phyloP scores from a whole-genome alignment of 2,329 filamentous ascomycete species.

The Cladosporium austrohemisphaericum region DNA sequence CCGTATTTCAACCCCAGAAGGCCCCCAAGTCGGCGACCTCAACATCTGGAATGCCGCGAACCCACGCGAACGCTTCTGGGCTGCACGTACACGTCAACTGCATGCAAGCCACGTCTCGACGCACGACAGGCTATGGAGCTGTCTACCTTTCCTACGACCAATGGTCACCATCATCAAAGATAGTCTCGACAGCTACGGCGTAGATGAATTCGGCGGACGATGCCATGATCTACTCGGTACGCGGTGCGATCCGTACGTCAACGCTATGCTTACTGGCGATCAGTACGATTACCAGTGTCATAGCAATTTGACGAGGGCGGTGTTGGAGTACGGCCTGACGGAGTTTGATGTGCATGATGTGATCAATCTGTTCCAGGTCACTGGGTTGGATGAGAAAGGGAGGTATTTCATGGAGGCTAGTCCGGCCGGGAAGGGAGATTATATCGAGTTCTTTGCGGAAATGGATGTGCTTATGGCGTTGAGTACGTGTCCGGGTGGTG shows the following conservation, averaged over 20 bases:
- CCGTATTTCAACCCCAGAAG: conserved; percentile 69
- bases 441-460: conserved; percentile 76
- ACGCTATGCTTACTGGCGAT: conserved; percentile 65
- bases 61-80: conserved; percentile 79
- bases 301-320: conserved; percentile 72
- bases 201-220: conserved; percentile 55
- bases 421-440: conserved; percentile 54
- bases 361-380: conserved; percentile 82
- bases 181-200: conserved; percentile 48
- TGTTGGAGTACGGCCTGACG: conserved; percentile 63
- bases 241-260: conserved; percentile 81
- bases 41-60: conserved; percentile 78
- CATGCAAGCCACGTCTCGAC: conserved; percentile 70
- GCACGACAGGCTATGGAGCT: conserved; percentile 73
- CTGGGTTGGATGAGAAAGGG: conserved; percentile 67
- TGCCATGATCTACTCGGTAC: conserved; percentile 79
- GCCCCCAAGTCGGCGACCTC: conserved; percentile 77
- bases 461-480: conserved; percentile 66
- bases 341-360: conserved; percentile 81
- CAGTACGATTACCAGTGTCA: conserved; percentile 81
- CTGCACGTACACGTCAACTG: conserved; percentile 71
- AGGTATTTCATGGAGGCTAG: conserved; percentile 72
- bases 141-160: conserved; percentile 71
- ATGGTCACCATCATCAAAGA: conserved; percentile 66
- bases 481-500: conserved; percentile 73